Evolutionary conservation across 805 yeast species (phyloP).

Genomic region (Ogataea trehaloabstinens): DNA sequence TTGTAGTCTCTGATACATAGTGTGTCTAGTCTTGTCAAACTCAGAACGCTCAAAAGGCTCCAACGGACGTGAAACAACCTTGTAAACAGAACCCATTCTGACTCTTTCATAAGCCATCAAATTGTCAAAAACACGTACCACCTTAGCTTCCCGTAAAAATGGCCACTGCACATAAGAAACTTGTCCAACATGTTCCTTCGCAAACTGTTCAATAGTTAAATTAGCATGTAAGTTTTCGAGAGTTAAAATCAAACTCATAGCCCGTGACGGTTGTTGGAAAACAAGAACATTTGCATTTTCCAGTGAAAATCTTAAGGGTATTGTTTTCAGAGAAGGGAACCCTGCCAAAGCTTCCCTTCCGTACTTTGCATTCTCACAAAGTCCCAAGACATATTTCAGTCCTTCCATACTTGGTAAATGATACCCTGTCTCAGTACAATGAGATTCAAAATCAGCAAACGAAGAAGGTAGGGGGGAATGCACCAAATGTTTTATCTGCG

Average conservation of each 20-base stretch:
- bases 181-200: conserved; percentile 58
- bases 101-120: conserved; percentile 44
- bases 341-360: conserved; percentile 83
- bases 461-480: conserved; percentile 75
- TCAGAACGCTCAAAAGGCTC: conserved; percentile 46
- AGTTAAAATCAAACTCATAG: conserved; percentile 73
- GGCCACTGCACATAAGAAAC: conserved; percentile 86
- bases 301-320: conserved; percentile 58
- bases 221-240: conserved; percentile 56
- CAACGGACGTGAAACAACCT: conserved; percentile 37
- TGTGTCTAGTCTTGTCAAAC: conserved; percentile 41
- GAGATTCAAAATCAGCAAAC: conserved; percentile 76
- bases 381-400: conserved; percentile 46
- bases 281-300: conserved; percentile 65
- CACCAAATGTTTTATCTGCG: conserved; percentile 66
- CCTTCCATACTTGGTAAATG: conserved; percentile 48
- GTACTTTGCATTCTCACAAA: conserved; percentile 60
- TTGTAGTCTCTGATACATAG: conserved; percentile 42
- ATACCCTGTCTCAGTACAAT: conserved; percentile 65
- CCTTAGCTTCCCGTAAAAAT: conserved; percentile 75
- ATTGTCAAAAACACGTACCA: conserved; percentile 60
- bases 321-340: conserved; percentile 77
- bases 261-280: conserved; percentile 81
- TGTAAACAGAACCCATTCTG: conserved; percentile 29
- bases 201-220: conserved; percentile 59